These are phyloP conservation scores for Vaccinium macrocarpon DNA, from an alignment of 148 eudicot species.

Conservation along the genomic window DNA sequence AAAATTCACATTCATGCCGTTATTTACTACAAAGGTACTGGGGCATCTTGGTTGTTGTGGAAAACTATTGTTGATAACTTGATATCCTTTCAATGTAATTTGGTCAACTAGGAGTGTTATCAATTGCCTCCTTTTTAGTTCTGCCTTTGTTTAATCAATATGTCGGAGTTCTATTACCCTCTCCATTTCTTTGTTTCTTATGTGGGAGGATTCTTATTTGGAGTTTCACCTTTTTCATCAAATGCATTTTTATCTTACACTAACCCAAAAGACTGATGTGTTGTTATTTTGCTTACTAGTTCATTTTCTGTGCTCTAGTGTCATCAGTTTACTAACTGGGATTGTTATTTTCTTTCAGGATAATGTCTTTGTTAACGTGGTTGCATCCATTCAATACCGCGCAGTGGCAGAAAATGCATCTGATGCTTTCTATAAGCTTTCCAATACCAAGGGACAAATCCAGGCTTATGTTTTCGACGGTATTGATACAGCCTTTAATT, in stretches of 20 bases:
- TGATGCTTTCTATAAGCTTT: constrained; percentile 47
- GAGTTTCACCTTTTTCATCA: neutral
- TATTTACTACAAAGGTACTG: neutral
- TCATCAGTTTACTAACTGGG: neutral
- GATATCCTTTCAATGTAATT: no score
- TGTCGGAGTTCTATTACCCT: no score
- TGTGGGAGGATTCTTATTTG: constrained; percentile 4
- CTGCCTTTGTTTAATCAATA: neutral
- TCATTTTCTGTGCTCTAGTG: neutral
- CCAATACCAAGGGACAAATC: constrained; percentile 41
- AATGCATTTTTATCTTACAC: neutral
- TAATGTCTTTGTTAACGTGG: constrained; percentile 46
- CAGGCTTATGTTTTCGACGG: constrained; percentile 52
- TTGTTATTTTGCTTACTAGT: neutral
- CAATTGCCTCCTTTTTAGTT: neutral
- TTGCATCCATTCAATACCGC: constrained; percentile 46
- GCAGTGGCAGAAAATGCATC: constrained; percentile 38
- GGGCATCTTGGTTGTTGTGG: neutral
- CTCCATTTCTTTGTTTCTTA: neutral
- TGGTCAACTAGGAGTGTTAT: neutral
- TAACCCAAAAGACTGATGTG: neutral
- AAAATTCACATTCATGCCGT: neutral
- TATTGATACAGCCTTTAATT: constrained; percentile 8
- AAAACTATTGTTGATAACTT: neutral
- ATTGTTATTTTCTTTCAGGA: constrained; percentile 27